phyloP scores from a whole-genome alignment of 2,329 filamentous ascomycete genomes.

The Penicillium freii region DNA sequence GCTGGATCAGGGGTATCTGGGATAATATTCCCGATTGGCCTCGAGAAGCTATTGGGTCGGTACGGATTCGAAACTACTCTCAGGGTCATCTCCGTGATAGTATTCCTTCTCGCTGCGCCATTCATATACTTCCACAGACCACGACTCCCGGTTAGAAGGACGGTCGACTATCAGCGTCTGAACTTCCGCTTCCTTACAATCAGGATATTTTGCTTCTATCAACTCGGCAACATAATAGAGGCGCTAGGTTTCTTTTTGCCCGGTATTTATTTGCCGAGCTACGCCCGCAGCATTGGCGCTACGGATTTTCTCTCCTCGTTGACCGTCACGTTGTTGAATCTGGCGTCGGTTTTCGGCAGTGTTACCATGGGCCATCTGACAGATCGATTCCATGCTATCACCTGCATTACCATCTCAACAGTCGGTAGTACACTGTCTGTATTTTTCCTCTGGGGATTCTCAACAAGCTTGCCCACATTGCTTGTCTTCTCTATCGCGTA shows the following conservation, averaged over 20 bases:
- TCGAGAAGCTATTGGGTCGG: constrained; percentile 43
- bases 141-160: constrained; percentile 37
- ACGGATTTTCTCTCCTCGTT: constrained; percentile 26
- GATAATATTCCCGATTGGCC: constrained; percentile 45
- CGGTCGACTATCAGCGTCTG: constrained; percentile 38
- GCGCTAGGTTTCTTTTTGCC: constrained; percentile 41
- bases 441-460: constrained; percentile 51
- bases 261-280: constrained; percentile 40
- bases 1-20: constrained; percentile 40
- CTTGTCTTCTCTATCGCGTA: constrained; percentile 45
- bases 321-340: constrained; percentile 34
- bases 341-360: constrained; percentile 33
- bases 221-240: constrained; percentile 42
- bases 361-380: constrained; percentile 38
- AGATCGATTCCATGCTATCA: constrained; percentile 43
- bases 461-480: constrained; percentile 42
- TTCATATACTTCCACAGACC: constrained; percentile 42
- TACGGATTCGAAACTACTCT: constrained; percentile 49
- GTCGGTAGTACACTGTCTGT: constrained; percentile 42
- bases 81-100: constrained; percentile 42
- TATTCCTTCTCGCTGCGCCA: constrained; percentile 22
- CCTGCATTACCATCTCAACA: constrained; percentile 44
- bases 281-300: constrained; percentile 31
- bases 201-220: constrained; percentile 48
- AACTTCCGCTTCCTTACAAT: constrained; percentile 38